phyloP scores from a whole-genome alignment of 495 filamentous ascomycete genomes.

The Arthonia radiata region DNA sequence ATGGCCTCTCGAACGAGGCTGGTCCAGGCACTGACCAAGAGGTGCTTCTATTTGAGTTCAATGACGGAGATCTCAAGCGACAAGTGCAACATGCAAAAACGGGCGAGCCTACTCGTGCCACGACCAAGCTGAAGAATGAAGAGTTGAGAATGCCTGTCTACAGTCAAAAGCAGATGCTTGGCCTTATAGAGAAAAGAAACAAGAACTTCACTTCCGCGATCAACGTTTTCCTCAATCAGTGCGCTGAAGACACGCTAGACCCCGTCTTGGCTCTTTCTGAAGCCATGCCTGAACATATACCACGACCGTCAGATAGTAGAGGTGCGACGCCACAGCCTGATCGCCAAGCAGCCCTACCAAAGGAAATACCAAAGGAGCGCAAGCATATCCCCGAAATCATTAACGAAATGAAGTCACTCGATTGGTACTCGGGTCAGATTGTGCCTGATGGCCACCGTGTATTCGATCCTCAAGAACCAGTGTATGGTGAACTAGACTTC shows the following conservation, averaged over 20 bases:
- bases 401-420: constrained; percentile 48
- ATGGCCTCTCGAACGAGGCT: constrained; percentile 18
- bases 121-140: constrained; percentile 40
- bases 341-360: constrained; percentile 23
- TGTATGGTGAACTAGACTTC: constrained; percentile 70
- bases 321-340: constrained; percentile 7
- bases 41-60: constrained; percentile 71
- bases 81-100: constrained; percentile 46
- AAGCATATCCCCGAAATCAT: constrained; percentile 69
- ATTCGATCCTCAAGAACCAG: constrained; percentile 63
- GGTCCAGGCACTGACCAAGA: constrained; percentile 21
- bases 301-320: constrained; percentile 21
- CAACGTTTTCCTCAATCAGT: constrained; percentile 49
- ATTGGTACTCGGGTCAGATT: constrained; percentile 83
- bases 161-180: constrained; percentile 77
- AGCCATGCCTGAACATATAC: constrained; percentile 21
- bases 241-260: constrained; percentile 37
- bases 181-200: constrained; percentile 78
- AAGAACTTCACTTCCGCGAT: constrained; percentile 59
- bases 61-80: constrained; percentile 74
- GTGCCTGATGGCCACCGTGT: constrained; percentile 85
- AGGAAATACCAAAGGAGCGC: constrained; percentile 57
- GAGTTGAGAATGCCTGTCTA: constrained; percentile 82
- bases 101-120: constrained; percentile 40
- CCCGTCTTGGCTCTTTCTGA: constrained; percentile 36